phyloP scores from a whole-genome alignment of 805 yeast species.

The Vanderwaltozyma verrucispora region DNA sequence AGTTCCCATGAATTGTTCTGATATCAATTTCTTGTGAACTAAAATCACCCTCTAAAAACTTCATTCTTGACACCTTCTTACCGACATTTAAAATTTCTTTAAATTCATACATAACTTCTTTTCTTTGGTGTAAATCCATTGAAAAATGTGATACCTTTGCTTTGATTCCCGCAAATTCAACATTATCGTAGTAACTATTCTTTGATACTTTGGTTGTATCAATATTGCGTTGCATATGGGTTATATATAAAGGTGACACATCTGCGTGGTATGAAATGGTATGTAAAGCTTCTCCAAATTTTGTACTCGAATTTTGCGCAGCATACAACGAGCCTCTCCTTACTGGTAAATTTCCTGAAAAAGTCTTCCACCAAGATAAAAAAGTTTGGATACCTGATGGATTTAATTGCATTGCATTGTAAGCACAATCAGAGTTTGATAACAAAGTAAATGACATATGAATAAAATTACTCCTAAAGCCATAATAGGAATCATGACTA shows the following conservation, averaged over 20 bases:
- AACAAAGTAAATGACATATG: conserved; percentile 55
- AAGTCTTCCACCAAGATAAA: conserved; percentile 77
- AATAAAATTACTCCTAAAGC: conserved; percentile 72
- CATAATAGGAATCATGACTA: conserved; percentile 68
- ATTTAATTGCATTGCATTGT: conserved; percentile 68
- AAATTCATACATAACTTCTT: conserved; percentile 35
- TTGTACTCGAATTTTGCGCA: conserved; percentile 41
- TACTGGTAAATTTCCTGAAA: conserved; percentile 73
- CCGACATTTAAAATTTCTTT: conserved; percentile 39
- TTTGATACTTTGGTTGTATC: conserved; percentile 23
- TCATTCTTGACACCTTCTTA: conserved; percentile 42
- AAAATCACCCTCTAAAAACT: conserved; percentile 58
- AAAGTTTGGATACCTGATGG: conserved; percentile 62
- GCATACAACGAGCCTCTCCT: conserved; percentile 66
- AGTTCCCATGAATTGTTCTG: conserved; percentile 42
- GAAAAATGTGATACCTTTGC: conserved; percentile 44
- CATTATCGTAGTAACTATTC: conserved; percentile 10
- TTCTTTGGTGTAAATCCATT: conserved; percentile 59
- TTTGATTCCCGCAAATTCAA: conserved; percentile 62
- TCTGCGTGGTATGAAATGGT: conserved; percentile 74
- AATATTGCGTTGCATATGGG: conserved; percentile 53
- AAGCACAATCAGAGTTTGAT: conserved; percentile 34
- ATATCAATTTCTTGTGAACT: conserved; percentile 47
- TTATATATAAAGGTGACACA: conserved; percentile 59
- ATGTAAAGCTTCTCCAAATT: conserved; percentile 63